Percentiles rank a stretch among this genome's conserved stretches.
These are phyloP conservation scores for Apiotrichum veenhuisii DNA, from an alignment of 1,284 basidiomycete genomes.

Conservation along the genomic window DNA sequence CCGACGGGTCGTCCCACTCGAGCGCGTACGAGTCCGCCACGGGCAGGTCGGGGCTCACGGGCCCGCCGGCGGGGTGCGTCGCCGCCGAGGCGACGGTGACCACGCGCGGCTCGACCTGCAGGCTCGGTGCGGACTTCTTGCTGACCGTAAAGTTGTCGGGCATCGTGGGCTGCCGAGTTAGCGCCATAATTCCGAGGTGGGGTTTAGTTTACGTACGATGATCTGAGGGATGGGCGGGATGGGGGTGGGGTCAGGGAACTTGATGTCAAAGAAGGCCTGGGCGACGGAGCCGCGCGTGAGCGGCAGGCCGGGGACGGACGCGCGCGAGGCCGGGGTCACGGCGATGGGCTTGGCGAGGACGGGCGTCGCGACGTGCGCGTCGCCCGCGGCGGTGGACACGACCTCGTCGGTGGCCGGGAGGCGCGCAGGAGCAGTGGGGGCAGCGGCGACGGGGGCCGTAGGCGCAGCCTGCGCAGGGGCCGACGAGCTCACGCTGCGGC, in stretches of 20 bases:
- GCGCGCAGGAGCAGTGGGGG: conserved; percentile 16
- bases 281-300: not conserved
- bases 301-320: conserved; percentile 41
- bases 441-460: conserved; percentile 18
- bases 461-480: conserved; percentile 5
- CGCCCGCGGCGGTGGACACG: conserved; percentile 7
- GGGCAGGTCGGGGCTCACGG: conserved; percentile 43
- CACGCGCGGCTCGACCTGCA: conserved; percentile 57
- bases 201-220: conserved; percentile 47
- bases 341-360: not conserved
- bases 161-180: conserved; percentile 37
- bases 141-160: conserved; percentile 42
- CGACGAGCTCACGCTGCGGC: conserved; percentile 6
- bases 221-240: conserved; percentile 25
- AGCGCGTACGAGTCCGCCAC: conserved; percentile 1
- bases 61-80: conserved; percentile 63
- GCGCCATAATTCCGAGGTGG: not conserved
- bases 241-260: conserved; percentile 22
- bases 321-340: conserved; percentile 18
- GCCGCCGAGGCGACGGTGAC: conserved; percentile 65
- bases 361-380: conserved; percentile 8
- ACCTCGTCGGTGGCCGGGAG: conserved; percentile 9
- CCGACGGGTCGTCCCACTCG: conserved; percentile 3
- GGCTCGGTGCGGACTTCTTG: conserved; percentile 3
- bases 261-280: conserved; percentile 6